These are phyloP conservation scores for Pseudocercospora eumusae DNA, from an alignment of 2,329 filamentous ascomycete species.

Conservation along the genomic window DNA sequence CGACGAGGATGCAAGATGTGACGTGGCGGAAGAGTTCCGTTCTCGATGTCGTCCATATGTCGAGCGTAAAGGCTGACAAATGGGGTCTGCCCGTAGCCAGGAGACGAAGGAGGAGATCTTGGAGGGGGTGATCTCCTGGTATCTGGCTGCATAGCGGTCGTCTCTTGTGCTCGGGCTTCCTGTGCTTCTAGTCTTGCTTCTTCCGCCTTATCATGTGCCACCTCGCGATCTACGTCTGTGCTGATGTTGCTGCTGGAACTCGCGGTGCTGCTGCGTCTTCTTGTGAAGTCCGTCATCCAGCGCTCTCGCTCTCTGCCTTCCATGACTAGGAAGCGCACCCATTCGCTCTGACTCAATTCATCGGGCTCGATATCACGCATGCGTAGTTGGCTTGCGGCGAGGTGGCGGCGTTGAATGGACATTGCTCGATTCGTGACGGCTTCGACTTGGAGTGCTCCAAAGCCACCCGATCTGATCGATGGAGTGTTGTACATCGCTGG, in stretches of 20 bases:
- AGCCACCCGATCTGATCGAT: conserved; percentile 39
- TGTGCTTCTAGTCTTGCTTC: conserved; percentile 36
- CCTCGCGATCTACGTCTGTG: conserved; percentile 24
- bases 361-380: conserved; percentile 42
- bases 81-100: conserved; percentile 29
- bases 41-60: conserved; percentile 32
- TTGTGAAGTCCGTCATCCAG: conserved; percentile 37
- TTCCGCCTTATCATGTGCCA: conserved; percentile 36
- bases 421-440: conserved; percentile 39
- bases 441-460: conserved; percentile 40
- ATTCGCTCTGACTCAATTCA: conserved; percentile 39
- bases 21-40: conserved; percentile 22
- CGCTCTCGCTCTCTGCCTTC: conserved; percentile 38
- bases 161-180: conserved; percentile 29
- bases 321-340: conserved; percentile 42
- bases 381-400: conserved; percentile 38
- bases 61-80: conserved; percentile 38
- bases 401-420: conserved; percentile 40
- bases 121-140: conserved; percentile 17
- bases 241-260: conserved; percentile 24
- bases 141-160: conserved; percentile 19
- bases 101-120: conserved; percentile 1
- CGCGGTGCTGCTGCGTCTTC: conserved; percentile 33
- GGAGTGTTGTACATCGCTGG: conserved; percentile 42
- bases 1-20: conserved; percentile 31